These are phyloP conservation scores for Tylopilus sp. DNA, from an alignment of 768 basidiomycete species.

Conservation along the genomic window DNA sequence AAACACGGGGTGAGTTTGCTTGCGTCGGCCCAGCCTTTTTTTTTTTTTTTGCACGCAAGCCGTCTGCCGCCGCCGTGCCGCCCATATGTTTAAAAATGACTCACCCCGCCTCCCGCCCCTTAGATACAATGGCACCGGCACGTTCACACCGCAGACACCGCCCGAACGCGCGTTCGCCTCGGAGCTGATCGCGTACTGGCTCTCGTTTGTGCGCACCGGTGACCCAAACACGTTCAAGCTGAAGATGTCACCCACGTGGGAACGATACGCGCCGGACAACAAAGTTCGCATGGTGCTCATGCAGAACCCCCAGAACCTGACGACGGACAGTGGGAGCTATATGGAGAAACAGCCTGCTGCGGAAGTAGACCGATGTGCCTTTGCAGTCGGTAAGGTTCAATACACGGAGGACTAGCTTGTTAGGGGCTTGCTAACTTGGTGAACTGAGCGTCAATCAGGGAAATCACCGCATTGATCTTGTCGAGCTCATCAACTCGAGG, in stretches of 20 bases:
- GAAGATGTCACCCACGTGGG: slow-evolving; percentile 48
- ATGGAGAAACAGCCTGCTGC: slow-evolving; percentile 36
- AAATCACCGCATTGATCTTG: background rate
- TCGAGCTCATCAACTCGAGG: too few species aligned
- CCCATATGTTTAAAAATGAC: slow-evolving; percentile 6
- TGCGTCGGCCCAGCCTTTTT: too few species aligned
- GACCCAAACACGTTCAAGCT: slow-evolving; percentile 53
- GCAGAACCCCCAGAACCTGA: slow-evolving; percentile 11
- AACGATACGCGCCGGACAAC: slow-evolving; percentile 30
- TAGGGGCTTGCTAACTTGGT: slow-evolving; percentile 16
- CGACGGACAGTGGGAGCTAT: slow-evolving; percentile 38
- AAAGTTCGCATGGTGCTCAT: slow-evolving; percentile 45
- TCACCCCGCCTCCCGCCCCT: slow-evolving; percentile 4
- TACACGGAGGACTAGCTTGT: slow-evolving; percentile 31
- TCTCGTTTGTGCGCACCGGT: slow-evolving; percentile 52
- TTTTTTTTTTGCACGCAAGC: background rate
- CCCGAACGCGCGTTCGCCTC: slow-evolving; percentile 49
- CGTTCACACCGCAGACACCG: slow-evolving; percentile 44
- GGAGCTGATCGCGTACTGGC: slow-evolving; percentile 64
- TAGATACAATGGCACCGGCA: slow-evolving; percentile 51
- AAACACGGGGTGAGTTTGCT: slow-evolving; percentile 49
- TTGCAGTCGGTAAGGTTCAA: slow-evolving; percentile 33
- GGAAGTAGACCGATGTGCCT: slow-evolving; percentile 39
- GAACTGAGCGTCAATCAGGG: background rate
- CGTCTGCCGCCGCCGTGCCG: background rate